A percentile compares a stretch with the other conserved stretches of the same genome.
These are phyloP conservation scores for Cryptococcus sp. DNA, from an alignment of 1,284 basidiomycete species.

Conservation along the genomic window DNA sequence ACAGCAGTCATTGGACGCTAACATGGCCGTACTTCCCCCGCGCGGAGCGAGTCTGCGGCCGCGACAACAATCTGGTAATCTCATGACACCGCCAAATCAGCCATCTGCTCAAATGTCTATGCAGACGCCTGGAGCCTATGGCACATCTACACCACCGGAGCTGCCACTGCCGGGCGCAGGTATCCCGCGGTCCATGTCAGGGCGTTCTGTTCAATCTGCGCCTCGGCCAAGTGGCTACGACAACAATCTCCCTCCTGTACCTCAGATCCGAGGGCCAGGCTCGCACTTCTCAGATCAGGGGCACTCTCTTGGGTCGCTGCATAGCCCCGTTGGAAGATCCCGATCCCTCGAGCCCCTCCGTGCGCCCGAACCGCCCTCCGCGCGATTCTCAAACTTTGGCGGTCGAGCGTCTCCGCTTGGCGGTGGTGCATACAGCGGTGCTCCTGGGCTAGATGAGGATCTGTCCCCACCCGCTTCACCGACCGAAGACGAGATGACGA, in stretches of 20 bases:
- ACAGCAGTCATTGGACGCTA: slow-evolving; percentile 8
- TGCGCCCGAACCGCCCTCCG: slow-evolving; percentile 37
- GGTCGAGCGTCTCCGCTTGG: slow-evolving; percentile 8
- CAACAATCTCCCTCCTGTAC: slow-evolving; percentile 31
- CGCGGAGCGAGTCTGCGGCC: slow-evolving; percentile 38
- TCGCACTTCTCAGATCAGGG: slow-evolving; percentile 35
- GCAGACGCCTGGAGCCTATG: neutral
- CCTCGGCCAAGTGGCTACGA: slow-evolving; percentile 20
- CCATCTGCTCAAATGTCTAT: too few relatives aligned
- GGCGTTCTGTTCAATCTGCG: slow-evolving; percentile 35
- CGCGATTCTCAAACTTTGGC: slow-evolving; percentile 35
- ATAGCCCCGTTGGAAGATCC: slow-evolving; percentile 26
- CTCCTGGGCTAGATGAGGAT: slow-evolving; percentile 54
- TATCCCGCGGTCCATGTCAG: slow-evolving; percentile 36
- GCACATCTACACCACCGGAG: neutral
- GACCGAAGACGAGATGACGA: slow-evolving; percentile 59
- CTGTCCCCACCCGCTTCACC: slow-evolving; percentile 78
- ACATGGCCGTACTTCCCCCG: slow-evolving; percentile 28
- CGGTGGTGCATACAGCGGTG: slow-evolving; percentile 45
- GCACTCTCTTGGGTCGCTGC: slow-evolving; percentile 7
- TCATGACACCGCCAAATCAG: neutral
- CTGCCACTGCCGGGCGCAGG: slow-evolving; percentile 15
- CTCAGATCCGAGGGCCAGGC: slow-evolving; percentile 29
- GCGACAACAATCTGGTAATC: slow-evolving; percentile 2
- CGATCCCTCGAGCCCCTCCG: slow-evolving; percentile 42